These are phyloP conservation scores for Colletotrichum sp. DNA, from an alignment of 2,329 filamentous ascomycete genomes.

Conservation along the genomic window DNA sequence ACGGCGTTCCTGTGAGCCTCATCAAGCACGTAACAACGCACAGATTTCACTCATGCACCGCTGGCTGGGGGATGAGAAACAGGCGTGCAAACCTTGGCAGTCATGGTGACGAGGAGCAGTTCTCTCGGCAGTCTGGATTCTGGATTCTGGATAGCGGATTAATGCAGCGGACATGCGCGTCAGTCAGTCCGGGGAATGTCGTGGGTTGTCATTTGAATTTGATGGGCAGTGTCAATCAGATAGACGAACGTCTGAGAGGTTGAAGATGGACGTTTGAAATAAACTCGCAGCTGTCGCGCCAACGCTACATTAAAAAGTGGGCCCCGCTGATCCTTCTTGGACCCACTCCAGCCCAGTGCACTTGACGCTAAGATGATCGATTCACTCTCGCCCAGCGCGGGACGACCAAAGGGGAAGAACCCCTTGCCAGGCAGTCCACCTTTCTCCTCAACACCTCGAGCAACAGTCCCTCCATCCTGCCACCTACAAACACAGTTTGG, in stretches of 20 bases:
- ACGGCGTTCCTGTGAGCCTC: background rate
- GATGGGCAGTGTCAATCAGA: background rate
- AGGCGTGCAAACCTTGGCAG: background rate
- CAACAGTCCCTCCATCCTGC: background rate
- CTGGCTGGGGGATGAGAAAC: background rate
- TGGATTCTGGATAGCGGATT: background rate
- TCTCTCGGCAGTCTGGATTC: too few species aligned
- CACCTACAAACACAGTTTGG: background rate
- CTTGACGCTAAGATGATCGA: background rate
- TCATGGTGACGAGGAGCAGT: background rate
- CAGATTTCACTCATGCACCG: background rate
- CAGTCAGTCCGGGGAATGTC: background rate
- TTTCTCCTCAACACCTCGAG: background rate
- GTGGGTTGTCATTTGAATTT: background rate
- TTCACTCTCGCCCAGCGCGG: background rate
- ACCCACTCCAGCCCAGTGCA: background rate
- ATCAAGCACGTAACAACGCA: background rate
- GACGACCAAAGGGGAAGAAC: background rate
- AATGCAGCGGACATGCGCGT: background rate
- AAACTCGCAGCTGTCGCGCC: background rate
- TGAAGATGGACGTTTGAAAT: background rate
- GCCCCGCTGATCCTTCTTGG: background rate
- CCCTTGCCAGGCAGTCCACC: background rate
- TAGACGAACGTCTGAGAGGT: background rate
- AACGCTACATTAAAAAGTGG: background rate